Base-by-base conservation (phyloP, 768 basidiomycete genomes). In the Boletus insuetus region DNA sequence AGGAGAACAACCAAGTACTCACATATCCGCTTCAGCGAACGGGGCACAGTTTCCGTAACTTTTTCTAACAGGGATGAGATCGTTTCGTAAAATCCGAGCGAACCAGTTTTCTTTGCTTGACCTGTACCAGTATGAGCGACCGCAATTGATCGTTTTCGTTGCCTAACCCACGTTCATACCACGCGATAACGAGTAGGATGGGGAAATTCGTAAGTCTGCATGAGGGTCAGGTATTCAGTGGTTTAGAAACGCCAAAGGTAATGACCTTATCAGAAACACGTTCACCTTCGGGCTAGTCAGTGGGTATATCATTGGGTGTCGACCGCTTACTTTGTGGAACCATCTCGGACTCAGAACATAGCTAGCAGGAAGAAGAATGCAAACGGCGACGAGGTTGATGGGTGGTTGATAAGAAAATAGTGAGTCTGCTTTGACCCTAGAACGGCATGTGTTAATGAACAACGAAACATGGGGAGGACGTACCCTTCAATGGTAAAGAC, bases 321-420 rank as follows among this genome's bases (percentile, higher is more conserved):
- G 6, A 7, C 13, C 13, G 14, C 66, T 50, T 64, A 89, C 90
- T 77, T 98, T 98, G 69, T 98, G 96, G 68, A 98, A 98, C 94
- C 94, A 98, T 51, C 96, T 79, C n/a, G 94, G 93, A 8, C 80
- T 81, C n/a, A 97, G 77, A 49, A 94, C 72, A 68, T 90, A 94
- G 59, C 87, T 90, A 20, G 89, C 79, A 2, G 97, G 94, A 58
- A 94, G 77, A 81, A 99, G 88, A 58, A 96, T 76, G 49, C 84
- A 83, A 14, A 98, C 75, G 0, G 96, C 97, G 41, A 95, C 56
- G 7, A 98, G 72, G 69, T 98, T 99, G 64, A 98, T 73, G 0
- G 97, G 97, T 1, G 96, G 89, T 64, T 94, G 92, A 68, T 98
- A 98, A 22, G 91, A 94, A 69, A 97, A 98, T 13, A 98, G 69